Percentiles rank a stretch among this genome's conserved stretches.
Conservation (phyloP, 805 yeast species). For the Kazachstania bromeliacearum region DNA sequence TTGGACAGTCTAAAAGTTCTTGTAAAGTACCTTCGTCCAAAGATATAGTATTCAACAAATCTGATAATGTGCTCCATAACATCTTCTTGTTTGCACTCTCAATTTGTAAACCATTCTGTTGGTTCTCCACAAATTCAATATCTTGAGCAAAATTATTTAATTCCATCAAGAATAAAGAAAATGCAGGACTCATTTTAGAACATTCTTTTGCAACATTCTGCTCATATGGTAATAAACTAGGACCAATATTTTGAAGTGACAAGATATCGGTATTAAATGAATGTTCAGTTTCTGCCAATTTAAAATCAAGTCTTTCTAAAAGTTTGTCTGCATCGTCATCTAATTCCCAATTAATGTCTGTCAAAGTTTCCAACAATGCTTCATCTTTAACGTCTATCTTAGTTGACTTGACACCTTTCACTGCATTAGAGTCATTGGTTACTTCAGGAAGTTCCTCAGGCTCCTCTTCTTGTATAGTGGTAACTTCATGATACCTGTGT, state of each 20-base stretch:
- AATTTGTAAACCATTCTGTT: slow-evolving; percentile 75
- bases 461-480: slow-evolving; percentile 27
- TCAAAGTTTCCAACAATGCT: slow-evolving; percentile 46
- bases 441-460: slow-evolving; percentile 1
- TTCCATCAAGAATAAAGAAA: slow-evolving; percentile 52
- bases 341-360: slow-evolving; percentile 69
- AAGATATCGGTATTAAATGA: slow-evolving; percentile 49
- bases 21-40: slow-evolving; percentile 48
- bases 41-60: slow-evolving; percentile 61
- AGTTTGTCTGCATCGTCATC: slow-evolving; percentile 54
- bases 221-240: slow-evolving; percentile 35
- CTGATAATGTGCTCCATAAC: slow-evolving; percentile 60
- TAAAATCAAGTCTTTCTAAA: slow-evolving; percentile 47
- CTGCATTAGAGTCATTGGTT: slow-evolving; percentile 1
- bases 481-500: slow-evolving; percentile 23
- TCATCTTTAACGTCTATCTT: slow-evolving; percentile 32
- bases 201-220: slow-evolving; percentile 43
- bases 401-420: background rate
- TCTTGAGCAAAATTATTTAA: slow-evolving; percentile 57
- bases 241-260: slow-evolving; percentile 38
- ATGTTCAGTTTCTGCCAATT: slow-evolving; percentile 53
- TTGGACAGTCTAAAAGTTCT: slow-evolving; percentile 37
- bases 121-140: slow-evolving; percentile 59
- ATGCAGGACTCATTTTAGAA: slow-evolving; percentile 42
- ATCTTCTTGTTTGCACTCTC: slow-evolving; percentile 70